phyloP scores from a whole-genome alignment of 2,329 filamentous ascomycete species.

The Emergomyces pasteurianus region DNA sequence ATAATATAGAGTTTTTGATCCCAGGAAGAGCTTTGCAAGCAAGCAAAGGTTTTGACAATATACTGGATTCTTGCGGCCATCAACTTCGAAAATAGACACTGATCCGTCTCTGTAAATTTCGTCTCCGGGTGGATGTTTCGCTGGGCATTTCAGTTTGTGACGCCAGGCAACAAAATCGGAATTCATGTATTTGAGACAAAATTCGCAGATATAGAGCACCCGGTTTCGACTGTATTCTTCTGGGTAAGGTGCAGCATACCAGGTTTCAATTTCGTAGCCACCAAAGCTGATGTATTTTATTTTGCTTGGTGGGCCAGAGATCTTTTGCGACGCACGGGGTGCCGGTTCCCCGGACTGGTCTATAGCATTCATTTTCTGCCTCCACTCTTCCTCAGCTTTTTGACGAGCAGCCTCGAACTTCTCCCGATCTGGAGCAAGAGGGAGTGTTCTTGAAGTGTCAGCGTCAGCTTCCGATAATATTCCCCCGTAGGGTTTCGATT shows the following conservation, averaged over 20 bases:
- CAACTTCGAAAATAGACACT: slow-evolving; percentile 94
- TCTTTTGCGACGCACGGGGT: slow-evolving; percentile 57
- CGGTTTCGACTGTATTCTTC: slow-evolving; percentile 96
- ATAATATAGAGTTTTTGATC: slow-evolving; percentile 97
- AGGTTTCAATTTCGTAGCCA: slow-evolving; percentile 95
- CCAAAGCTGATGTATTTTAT: slow-evolving; percentile 99
- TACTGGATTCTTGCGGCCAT: slow-evolving; percentile 82
- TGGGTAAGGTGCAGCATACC: slow-evolving; percentile 96
- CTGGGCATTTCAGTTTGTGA: slow-evolving; percentile 92
- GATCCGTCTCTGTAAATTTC: slow-evolving; percentile 95
- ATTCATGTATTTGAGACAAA: slow-evolving; percentile 99
- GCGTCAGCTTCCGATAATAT: slow-evolving; percentile 82
- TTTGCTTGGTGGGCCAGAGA: slow-evolving; percentile 78
- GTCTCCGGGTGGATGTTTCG: slow-evolving; percentile 92
- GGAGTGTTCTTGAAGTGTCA: slow-evolving; percentile 81
- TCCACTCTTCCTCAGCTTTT: slow-evolving; percentile 86
- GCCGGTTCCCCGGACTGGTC: slow-evolving; percentile 54
- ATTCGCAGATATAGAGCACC: slow-evolving; percentile 97
- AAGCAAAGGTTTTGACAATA: slow-evolving; percentile 96
- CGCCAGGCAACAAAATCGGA: slow-evolving; percentile 97
- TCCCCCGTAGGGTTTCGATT: slow-evolving; percentile 89
- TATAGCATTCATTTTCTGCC: slow-evolving; percentile 49
- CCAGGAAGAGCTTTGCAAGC: slow-evolving; percentile 89
- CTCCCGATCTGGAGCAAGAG: slow-evolving; percentile 65
- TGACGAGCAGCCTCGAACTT: slow-evolving; percentile 83